These are phyloP conservation scores for Cicer bijugum DNA, from an alignment of 306 rosid species.

Conservation along the genomic window DNA sequence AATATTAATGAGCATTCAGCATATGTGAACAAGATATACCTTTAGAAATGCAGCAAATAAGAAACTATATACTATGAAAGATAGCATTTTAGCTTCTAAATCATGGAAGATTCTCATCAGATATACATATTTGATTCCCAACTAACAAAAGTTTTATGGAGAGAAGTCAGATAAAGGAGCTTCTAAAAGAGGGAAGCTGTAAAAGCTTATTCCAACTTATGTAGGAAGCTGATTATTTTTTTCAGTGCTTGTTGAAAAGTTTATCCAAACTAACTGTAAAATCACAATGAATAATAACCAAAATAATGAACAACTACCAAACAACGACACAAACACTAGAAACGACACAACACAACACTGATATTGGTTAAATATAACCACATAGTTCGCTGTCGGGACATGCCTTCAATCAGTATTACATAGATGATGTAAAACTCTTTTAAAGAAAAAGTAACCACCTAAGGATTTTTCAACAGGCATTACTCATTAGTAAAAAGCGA, in stretches of 20 bases:
- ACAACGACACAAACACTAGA: not conserved
- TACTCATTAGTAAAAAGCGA: not conserved
- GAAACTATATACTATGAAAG: not conserved
- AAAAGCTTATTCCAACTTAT: not conserved
- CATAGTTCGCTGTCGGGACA: not conserved
- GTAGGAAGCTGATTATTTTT: not conserved
- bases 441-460: not conserved
- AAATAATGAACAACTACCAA: not conserved
- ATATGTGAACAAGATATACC: conserved; percentile 1
- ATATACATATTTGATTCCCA: not conserved
- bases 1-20: conserved; percentile 24
- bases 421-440: not conserved
- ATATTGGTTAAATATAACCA: not conserved
- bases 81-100: not conserved
- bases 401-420: not conserved
- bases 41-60: conserved; percentile 20
- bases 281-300: conserved; percentile 11
- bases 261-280: not conserved
- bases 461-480: not conserved
- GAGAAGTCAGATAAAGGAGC: not conserved
- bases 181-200: not conserved
- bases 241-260: not conserved
- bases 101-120: not conserved
- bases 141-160: not conserved
- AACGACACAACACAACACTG: not conserved